Evolutionary conservation across 768 basidiomycete species (phyloP).

Genomic region (Kwoniella dendrophila): DNA sequence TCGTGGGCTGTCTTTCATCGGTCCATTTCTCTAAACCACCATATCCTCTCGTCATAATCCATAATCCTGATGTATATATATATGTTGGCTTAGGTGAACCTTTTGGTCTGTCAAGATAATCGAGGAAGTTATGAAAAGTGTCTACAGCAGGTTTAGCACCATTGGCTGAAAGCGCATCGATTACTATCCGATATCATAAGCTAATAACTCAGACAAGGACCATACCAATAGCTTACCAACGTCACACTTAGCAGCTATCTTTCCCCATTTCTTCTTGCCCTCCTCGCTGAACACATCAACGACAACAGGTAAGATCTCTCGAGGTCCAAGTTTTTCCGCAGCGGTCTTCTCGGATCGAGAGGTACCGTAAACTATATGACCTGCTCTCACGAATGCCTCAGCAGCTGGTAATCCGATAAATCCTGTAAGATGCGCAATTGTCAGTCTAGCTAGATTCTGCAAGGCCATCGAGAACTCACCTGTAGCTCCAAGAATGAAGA

Average conservation of each 20-base stretch:
- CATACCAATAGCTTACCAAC: constrained; percentile 40
- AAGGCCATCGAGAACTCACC: constrained; percentile 15
- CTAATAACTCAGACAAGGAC: constrained; percentile 1
- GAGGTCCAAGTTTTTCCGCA: constrained; percentile 54
- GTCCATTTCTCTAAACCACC: constrained; percentile 52
- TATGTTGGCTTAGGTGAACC: constrained; percentile 58
- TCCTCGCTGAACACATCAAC: constrained; percentile 27
- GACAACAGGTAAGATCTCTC: constrained; percentile 60
- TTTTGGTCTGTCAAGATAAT: constrained; percentile 31
- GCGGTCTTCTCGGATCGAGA: constrained; percentile 57
- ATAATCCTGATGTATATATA: constrained; percentile 61
- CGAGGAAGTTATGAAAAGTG: constrained; percentile 25
- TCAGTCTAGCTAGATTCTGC: no score
- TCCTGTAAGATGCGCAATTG: constrained; percentile 35
- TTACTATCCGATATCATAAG: constrained; percentile 30
- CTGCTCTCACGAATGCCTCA: constrained; percentile 60
- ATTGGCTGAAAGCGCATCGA: constrained; percentile 46
- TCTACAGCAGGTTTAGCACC: constrained; percentile 42
- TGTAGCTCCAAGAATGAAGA: constrained; percentile 57
- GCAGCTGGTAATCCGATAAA: constrained; percentile 60
- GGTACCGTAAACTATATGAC: constrained; percentile 60
- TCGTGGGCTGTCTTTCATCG: constrained; percentile 35
- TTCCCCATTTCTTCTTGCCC: constrained; percentile 24
- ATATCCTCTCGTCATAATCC: constrained; percentile 57
- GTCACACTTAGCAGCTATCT: constrained; percentile 30